Percentiles rank a stretch among this genome's conserved stretches.
phyloP scores from a whole-genome alignment of 2,329 filamentous ascomycete genomes.

The Seiridium cupressi region DNA sequence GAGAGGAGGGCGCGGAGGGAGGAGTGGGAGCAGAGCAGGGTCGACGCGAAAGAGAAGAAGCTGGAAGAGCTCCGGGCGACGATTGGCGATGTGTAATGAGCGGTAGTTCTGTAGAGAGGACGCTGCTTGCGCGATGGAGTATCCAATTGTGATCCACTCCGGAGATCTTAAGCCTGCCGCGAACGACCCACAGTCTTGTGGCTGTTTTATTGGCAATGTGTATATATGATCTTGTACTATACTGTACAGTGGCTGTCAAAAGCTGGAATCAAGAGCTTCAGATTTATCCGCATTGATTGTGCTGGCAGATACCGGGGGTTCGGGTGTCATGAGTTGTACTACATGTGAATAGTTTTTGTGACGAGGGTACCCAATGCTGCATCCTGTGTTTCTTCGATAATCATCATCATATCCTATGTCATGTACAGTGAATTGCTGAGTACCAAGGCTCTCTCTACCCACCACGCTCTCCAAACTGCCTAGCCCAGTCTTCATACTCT shows the following conservation, averaged over 20 bases:
- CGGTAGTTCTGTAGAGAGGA: no score
- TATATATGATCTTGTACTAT: conserved; percentile 8
- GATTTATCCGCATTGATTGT: no score
- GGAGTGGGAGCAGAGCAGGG: neutral
- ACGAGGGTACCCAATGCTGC: no score
- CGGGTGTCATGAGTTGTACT: no score
- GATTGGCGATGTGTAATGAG: conserved; percentile 7
- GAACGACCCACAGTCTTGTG: neutral
- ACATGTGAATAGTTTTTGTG: no score
- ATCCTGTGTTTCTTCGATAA: no score
- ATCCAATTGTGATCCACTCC: no score
- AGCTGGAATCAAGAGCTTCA: neutral
- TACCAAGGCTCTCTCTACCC: conserved; percentile 47
- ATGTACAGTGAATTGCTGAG: neutral
- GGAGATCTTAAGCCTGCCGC: neutral
- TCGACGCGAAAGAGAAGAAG: neutral
- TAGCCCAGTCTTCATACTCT: conserved; percentile 92
- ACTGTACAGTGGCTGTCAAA: conserved; percentile 3
- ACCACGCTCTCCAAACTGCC: conserved; percentile 87
- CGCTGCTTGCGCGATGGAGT: no score
- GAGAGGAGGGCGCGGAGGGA: conserved; percentile 5
- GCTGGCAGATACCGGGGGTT: no score
- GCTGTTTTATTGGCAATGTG: neutral
- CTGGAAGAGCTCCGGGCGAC: neutral
- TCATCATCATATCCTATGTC: no score